Conservation (phyloP, 2,329 filamentous ascomycete genomes). For the Claviceps digitariae region DNA sequence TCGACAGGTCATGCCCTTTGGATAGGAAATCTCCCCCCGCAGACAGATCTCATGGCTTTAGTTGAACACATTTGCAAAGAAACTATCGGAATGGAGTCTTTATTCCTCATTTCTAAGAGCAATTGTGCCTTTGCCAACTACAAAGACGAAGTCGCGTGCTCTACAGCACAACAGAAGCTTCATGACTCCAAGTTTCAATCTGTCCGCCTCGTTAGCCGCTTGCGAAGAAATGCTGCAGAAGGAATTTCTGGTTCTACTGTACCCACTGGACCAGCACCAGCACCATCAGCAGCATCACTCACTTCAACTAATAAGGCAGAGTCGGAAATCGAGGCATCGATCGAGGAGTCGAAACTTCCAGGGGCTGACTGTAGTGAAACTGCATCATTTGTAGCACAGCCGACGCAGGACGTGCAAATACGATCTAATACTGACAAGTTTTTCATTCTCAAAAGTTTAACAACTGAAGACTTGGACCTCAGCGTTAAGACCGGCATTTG, state of each 20-base stretch:
- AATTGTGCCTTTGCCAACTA: constrained; percentile 98
- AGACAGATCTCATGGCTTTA: constrained; percentile 67
- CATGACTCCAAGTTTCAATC: constrained; percentile 86
- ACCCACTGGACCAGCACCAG: constrained; percentile 41
- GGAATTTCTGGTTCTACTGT: constrained; percentile 32
- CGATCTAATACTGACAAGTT: constrained; percentile 29
- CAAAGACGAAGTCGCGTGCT: constrained; percentile 62
- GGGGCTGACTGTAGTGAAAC: constrained; percentile 1
- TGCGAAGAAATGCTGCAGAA: constrained; percentile 47
- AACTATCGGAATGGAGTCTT: constrained; percentile 65
- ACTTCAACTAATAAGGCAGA: background rate
- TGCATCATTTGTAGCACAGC: background rate
- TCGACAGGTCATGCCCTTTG: constrained; percentile 72
- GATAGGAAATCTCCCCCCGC: constrained; percentile 86
- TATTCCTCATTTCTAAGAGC: constrained; percentile 92
- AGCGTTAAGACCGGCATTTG: constrained; percentile 82
- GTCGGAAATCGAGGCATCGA: background rate
- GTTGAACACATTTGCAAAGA: constrained; percentile 83
- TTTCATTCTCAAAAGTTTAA: constrained; percentile 88
- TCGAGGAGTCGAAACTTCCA: constrained; percentile 5
- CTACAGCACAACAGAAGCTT: constrained; percentile 65
- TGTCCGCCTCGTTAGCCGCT: constrained; percentile 70
- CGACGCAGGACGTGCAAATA: background rate
- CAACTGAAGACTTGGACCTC: constrained; percentile 75
- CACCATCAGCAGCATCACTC: constrained; percentile 17